Base-by-base conservation (phyloP, 2,329 filamentous ascomycete species). In the Colletotrichum cuscutae region DNA sequence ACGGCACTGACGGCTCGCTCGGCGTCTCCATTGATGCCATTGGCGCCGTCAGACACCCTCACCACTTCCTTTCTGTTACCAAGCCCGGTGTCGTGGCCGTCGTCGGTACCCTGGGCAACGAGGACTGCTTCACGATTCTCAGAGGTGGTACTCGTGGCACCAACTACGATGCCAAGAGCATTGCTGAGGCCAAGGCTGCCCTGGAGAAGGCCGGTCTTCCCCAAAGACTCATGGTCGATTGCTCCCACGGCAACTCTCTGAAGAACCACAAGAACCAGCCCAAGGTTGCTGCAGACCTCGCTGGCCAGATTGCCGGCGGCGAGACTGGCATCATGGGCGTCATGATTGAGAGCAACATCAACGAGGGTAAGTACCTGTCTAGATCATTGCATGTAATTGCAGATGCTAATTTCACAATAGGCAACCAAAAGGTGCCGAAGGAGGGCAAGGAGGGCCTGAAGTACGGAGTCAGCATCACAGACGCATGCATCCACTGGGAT, bases 221-320 rank as follows among this genome's bases (percentile, higher is more conserved):
- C 70, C 88, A 94, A 76, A 89, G 95, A 75, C 87, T 99, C 79
- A 99, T 99, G 97, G 93, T 99, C 35, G 97, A 99, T 85, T 99
- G 97, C 89, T 97, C 94, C 82, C 97, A 99, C 82, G 97, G 97
- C 76, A 98, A 98, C 87, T 97, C 94, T 58, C 86, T 93, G 81
- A 99, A 99, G 89, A 91, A 98, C 84, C 96, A 98, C 89, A 95
- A 92, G 86, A 99, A 98, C 84, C 97, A 99, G 85, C 95, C 95
- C 76, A 95, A 96, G 88, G 97, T 99, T 24, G 95, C 95, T 4
- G 91, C 91, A 63, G 89, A 88, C 12, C 82, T 99, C 70, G 95
- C 94, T 2, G 91, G 94, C 79, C 97, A 99, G 85, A 94, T 99
- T 73, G 88, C 92, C 67, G 90, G 89, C 71, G 97, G 97, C 46